Percentiles rank a stretch among this genome's conserved stretches.
These are phyloP conservation scores for Teunomyces lycoperdinae DNA, from an alignment of 805 yeast genomes.

Conservation along the genomic window DNA sequence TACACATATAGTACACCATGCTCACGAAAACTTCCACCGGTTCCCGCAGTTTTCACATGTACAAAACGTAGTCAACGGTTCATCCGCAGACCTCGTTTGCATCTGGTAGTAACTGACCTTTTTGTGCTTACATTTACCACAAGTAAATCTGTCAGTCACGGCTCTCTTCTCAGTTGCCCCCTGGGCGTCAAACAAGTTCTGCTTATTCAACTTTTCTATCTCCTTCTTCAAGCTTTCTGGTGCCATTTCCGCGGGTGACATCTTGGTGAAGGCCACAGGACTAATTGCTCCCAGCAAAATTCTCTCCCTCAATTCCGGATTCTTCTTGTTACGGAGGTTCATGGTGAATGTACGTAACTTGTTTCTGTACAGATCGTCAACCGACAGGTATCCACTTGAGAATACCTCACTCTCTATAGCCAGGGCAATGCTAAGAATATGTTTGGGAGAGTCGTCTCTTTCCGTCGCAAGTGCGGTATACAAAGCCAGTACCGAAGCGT, in stretches of 20 bases:
- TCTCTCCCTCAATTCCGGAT: constrained; percentile 75
- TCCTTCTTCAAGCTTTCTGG: constrained; percentile 87
- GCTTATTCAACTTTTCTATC: constrained; percentile 78
- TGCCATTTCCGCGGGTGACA: constrained; percentile 95
- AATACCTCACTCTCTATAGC: constrained; percentile 74
- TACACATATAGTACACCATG: not conserved
- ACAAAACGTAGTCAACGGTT: constrained; percentile 96
- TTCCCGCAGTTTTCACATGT: constrained; percentile 97
- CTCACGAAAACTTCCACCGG: constrained; percentile 91
- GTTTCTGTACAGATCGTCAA: constrained; percentile 65
- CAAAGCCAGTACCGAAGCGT: constrained; percentile 76
- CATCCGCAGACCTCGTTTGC: constrained; percentile 99
- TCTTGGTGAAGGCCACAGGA: constrained; percentile 64
- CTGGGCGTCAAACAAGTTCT: constrained; percentile 92
- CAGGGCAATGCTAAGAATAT: constrained; percentile 60
- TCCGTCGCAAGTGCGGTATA: constrained; percentile 90
- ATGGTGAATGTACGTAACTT: constrained; percentile 83
- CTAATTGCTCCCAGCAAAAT: constrained; percentile 65
- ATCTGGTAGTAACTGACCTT: constrained; percentile 95
- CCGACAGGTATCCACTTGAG: constrained; percentile 54
- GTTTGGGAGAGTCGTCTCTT: constrained; percentile 55
- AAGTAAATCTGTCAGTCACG: constrained; percentile 91
- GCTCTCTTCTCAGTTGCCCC: constrained; percentile 97
- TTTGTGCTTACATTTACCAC: constrained; percentile 97
- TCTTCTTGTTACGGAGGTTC: constrained; percentile 84